These are phyloP conservation scores for Hortaea werneckii DNA, from an alignment of 2,329 filamentous ascomycete genomes.

Conservation along the genomic window DNA sequence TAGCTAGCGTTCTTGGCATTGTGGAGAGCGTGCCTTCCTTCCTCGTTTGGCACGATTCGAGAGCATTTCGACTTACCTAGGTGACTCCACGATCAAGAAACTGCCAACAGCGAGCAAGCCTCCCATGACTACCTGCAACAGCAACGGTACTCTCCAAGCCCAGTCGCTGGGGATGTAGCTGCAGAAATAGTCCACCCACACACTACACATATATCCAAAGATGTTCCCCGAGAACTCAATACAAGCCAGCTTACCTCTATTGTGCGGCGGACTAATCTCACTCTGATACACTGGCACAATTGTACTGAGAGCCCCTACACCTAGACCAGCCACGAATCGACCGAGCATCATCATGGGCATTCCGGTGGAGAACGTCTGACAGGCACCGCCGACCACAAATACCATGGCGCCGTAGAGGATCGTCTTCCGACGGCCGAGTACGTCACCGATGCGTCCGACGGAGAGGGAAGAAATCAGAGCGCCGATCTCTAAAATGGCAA, in stretches of 20 bases:
- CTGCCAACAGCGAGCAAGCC: slow-evolving; percentile 74
- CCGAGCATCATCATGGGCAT: slow-evolving; percentile 74
- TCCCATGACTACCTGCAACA: slow-evolving; percentile 94
- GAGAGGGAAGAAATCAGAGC: slow-evolving; percentile 81
- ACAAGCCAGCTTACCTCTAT: slow-evolving; percentile 87
- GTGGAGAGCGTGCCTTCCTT: neutral
- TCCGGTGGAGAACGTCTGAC: slow-evolving; percentile 70
- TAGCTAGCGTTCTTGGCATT: neutral
- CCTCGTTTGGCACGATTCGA: neutral
- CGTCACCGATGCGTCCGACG: slow-evolving; percentile 81
- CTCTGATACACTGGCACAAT: slow-evolving; percentile 46
- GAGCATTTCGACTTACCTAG: slow-evolving; percentile 49
- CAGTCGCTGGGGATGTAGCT: slow-evolving; percentile 75
- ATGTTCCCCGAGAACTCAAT: slow-evolving; percentile 99
- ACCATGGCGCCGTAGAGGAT: slow-evolving; percentile 90
- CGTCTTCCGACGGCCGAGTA: slow-evolving; percentile 78
- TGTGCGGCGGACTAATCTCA: slow-evolving; percentile 76
- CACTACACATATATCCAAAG: slow-evolving; percentile 85
- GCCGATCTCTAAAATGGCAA: slow-evolving; percentile 89
- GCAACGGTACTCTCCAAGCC: slow-evolving; percentile 81
- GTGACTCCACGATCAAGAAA: slow-evolving; percentile 90
- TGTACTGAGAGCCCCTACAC: slow-evolving; percentile 41
- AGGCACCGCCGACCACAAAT: slow-evolving; percentile 71
- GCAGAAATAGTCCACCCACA: slow-evolving; percentile 98
- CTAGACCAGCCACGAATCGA: slow-evolving; percentile 41